Evolutionary conservation across 257 asterid species (phyloP).

Genomic region (Salvia hispanica): DNA sequence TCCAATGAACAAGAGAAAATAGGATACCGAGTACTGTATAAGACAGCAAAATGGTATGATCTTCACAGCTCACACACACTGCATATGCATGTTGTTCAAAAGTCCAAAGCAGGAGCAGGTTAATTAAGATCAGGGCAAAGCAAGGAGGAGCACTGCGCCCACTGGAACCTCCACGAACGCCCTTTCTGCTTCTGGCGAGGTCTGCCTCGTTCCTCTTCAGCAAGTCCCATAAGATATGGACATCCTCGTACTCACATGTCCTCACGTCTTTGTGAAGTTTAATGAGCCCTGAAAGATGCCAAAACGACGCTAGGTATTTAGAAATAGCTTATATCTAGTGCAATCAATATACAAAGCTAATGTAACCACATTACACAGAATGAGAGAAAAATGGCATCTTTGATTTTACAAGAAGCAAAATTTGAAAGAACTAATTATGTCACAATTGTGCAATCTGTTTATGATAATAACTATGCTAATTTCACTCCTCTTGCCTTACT

Average conservation of each 20-base stretch:
- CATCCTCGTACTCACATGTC: conserved; percentile 67
- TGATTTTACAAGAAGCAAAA: too few species aligned
- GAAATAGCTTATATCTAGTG: too few species aligned
- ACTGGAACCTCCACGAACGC: conserved; percentile 36
- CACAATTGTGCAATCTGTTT: too few species aligned
- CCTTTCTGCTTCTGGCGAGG: conserved; percentile 24
- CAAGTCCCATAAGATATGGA: conserved; percentile 65
- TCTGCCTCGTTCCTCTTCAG: conserved; percentile 45
- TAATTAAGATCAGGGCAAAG: conserved; percentile 29
- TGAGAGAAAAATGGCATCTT: too few species aligned
- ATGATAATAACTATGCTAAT: too few species aligned
- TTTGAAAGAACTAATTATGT: too few species aligned
- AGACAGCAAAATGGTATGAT: neutral
- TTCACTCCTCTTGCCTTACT: too few species aligned
- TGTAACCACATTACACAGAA: too few species aligned
- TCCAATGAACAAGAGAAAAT: neutral
- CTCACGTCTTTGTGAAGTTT: conserved; percentile 48
- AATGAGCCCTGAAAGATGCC: conserved; percentile 39
- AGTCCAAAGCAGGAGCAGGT: neutral
- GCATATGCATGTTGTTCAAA: neutral
- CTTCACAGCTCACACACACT: neutral
- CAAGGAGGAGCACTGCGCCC: conserved; percentile 49
- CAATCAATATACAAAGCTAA: too few species aligned
- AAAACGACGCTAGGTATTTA: too few species aligned
- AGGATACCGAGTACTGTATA: neutral